phyloP scores from a whole-genome alignment of 352 stramenopile species.

The Globisporangium lucens region DNA sequence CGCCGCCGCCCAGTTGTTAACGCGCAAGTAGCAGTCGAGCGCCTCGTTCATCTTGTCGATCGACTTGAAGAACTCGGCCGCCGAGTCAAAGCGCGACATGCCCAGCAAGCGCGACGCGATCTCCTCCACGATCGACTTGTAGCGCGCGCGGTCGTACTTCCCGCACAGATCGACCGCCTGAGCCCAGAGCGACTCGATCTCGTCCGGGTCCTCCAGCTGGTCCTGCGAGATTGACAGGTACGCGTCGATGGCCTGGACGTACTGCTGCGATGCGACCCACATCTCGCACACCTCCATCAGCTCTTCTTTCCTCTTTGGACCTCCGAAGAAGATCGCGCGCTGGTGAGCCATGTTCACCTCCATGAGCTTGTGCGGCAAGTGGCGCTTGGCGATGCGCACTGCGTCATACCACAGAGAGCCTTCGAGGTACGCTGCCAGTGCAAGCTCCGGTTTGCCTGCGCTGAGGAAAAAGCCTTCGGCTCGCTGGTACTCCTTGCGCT shows the following conservation, averaged over 20 bases:
- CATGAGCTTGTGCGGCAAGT: conserved; percentile 91
- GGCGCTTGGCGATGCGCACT: conserved; percentile 84
- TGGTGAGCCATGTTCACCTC: conserved; percentile 89
- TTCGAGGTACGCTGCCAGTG: conserved; percentile 86
- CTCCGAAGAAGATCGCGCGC: conserved; percentile 72
- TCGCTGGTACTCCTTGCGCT: conserved; percentile 80
- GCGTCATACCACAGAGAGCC: conserved; percentile 87
- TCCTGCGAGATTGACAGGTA: conserved; percentile 85
- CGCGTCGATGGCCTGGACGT: conserved; percentile 89
- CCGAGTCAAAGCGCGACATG: conserved; percentile 83
- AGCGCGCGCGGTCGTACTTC: conserved; percentile 85
- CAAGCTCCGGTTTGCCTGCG: conserved; percentile 89
- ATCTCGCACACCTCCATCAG: conserved; percentile 84
- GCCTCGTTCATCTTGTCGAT: conserved; percentile 92
- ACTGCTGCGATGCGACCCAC: conserved; percentile 88
- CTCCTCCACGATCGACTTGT: conserved; percentile 88
- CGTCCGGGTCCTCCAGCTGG: conserved; percentile 56
- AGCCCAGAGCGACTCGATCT: conserved; percentile 88
- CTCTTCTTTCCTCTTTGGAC: conserved; percentile 75
- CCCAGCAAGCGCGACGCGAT: conserved; percentile 80
- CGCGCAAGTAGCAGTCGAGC: conserved; percentile 80
- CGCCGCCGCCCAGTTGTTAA: conserved; percentile 71
- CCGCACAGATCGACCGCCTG: conserved; percentile 86
- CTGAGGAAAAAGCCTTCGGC: conserved; percentile 91
- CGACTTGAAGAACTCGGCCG: conserved; percentile 86